phyloP scores from a whole-genome alignment of 805 yeast species.

The Monosporozyma aerobia region DNA sequence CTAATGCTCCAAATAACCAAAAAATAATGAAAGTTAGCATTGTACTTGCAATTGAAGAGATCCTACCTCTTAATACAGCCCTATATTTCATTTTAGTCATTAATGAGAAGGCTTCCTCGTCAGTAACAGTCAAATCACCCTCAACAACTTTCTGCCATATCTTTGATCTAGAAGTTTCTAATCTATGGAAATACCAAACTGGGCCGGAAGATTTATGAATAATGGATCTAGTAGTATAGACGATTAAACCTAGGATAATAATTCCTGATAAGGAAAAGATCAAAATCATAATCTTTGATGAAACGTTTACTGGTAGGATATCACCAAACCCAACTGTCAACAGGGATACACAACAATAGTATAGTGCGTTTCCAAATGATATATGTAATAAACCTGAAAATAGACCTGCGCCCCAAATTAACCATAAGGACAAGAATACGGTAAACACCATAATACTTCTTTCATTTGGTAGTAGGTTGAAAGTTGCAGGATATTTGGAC shows the following conservation, averaged over 20 bases:
- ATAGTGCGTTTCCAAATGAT: conserved; percentile 58
- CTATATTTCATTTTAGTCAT: conserved; percentile 45
- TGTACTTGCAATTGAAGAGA: conserved; percentile 33
- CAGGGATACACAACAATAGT: conserved; percentile 63
- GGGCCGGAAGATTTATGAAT: conserved; percentile 54
- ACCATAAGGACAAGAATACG: conserved; percentile 56
- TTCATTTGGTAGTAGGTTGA: conserved; percentile 59
- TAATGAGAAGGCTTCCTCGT: conserved; percentile 42
- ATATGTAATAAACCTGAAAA: conserved; percentile 39
- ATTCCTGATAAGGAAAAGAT: conserved; percentile 64
- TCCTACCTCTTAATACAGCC: conserved; percentile 34
- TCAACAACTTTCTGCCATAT: conserved; percentile 13
- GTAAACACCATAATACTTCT: conserved; percentile 67
- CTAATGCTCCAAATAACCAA: conserved; percentile 67
- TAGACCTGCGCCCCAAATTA: conserved; percentile 59
- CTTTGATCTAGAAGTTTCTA: conserved; percentile 42
- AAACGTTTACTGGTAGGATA: conserved; percentile 43
- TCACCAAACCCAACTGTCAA: conserved; percentile 81
- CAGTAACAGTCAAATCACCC: conserved; percentile 24
- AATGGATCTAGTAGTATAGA: conserved; percentile 59
- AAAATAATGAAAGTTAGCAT: conserved; percentile 42
- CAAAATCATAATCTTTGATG: conserved; percentile 49
- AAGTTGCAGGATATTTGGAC: conserved; percentile 58
- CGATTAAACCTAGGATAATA: conserved; percentile 60
- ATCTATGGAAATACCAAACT: conserved; percentile 54